Conservation (phyloP, 805 yeast genomes). For the Barnettozyma salicaria region DNA sequence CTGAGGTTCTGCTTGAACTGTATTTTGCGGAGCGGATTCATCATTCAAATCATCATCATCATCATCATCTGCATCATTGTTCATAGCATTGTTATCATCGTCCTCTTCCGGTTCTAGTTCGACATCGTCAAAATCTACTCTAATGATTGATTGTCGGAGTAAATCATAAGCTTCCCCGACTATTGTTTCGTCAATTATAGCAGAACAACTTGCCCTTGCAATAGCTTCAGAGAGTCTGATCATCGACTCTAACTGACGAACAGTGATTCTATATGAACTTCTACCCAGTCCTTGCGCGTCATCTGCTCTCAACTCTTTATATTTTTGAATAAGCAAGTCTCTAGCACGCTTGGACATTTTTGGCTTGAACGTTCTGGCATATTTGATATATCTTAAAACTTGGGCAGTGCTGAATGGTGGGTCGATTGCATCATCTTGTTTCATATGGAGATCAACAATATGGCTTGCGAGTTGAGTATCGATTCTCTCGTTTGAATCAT, state of each 20-base stretch:
- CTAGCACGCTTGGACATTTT: conserved; percentile 77
- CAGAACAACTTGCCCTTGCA: conserved; percentile 84
- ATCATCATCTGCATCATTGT: conserved; percentile 10
- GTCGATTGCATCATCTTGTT: conserved; percentile 79
- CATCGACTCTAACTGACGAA: conserved; percentile 93
- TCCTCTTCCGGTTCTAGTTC: conserved; percentile 51
- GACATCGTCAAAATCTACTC: conserved; percentile 90
- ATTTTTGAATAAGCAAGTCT: conserved; percentile 65
- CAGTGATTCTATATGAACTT: conserved; percentile 89
- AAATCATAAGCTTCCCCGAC: conserved; percentile 92
- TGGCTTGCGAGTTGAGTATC: conserved; percentile 90
- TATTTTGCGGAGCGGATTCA: conserved; percentile 2
- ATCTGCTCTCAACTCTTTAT: conserved; percentile 80
- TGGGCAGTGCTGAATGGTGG: conserved; percentile 90
- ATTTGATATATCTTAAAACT: conserved; percentile 78
- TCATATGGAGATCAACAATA: conserved; percentile 89
- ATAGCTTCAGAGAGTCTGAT: conserved; percentile 92
- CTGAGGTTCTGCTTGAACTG: conserved; percentile 2
- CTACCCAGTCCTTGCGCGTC: conserved; percentile 87
- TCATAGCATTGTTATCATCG: conserved; percentile 12
- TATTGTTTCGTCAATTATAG: conserved; percentile 65
- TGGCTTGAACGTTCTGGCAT: conserved; percentile 92
- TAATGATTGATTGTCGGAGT: conserved; percentile 82
- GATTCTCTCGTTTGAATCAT: conserved; percentile 86
- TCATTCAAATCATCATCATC: conserved; percentile 10